phyloP scores from a whole-genome alignment of 2,329 filamentous ascomycete species.

The Xylaria sp. region DNA sequence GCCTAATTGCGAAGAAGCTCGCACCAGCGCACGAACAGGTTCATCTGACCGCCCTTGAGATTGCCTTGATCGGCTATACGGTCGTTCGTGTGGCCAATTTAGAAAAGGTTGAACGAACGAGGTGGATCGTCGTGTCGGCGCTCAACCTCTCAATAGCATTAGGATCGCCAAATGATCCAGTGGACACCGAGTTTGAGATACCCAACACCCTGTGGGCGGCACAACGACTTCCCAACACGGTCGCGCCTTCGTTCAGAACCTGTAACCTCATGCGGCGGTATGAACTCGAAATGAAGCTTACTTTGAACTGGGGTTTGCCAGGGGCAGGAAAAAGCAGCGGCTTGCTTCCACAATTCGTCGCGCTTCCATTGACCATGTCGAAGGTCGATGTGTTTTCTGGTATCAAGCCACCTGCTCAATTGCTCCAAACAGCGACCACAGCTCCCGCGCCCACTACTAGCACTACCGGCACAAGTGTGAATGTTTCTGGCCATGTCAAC shows the following conservation, averaged over 20 bases:
- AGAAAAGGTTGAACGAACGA: conserved; percentile 73
- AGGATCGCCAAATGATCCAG: conserved; percentile 66
- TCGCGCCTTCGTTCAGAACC: conserved; percentile 86
- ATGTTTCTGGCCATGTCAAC: conserved; percentile 1
- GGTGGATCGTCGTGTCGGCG: conserved; percentile 79
- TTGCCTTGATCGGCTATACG: conserved; percentile 84
- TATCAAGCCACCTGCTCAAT: conserved; percentile 80
- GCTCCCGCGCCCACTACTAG: conserved; percentile 40
- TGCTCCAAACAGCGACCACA: conserved; percentile 65
- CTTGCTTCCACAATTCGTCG: conserved; percentile 73
- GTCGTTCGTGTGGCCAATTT: conserved; percentile 82
- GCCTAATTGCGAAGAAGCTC: conserved; percentile 82
- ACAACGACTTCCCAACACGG: conserved; percentile 80
- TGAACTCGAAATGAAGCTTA: conserved; percentile 83
- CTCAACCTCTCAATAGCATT: conserved; percentile 79
- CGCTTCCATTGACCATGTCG: conserved; percentile 81
- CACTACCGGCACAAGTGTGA: conserved; percentile 46
- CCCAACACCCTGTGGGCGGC: conserved; percentile 79
- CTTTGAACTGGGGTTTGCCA: conserved; percentile 74
- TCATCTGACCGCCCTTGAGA: conserved; percentile 81
- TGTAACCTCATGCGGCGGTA: conserved; percentile 89
- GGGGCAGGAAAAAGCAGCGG: conserved; percentile 27
- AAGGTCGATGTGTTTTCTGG: conserved; percentile 85
- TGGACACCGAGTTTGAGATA: conserved; percentile 75
- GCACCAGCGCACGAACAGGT: conserved; percentile 75